Conservation (phyloP, 2,329 filamentous ascomycete species). For the Botrytis pseudocinerea region DNA sequence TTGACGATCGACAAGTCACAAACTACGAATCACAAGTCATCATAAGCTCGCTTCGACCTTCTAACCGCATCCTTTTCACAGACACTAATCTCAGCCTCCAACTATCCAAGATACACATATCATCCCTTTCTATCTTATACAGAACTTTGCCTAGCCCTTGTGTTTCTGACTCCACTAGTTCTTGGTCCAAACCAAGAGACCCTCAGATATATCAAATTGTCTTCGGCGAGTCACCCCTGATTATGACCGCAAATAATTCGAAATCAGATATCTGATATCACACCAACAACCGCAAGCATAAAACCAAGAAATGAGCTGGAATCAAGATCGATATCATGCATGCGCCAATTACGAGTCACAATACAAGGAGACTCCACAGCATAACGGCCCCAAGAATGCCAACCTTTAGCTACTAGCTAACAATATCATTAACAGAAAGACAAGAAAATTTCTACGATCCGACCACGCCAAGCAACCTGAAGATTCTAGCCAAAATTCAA, state of each 20-base stretch:
- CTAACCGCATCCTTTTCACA: neutral
- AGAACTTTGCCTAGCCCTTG: neutral
- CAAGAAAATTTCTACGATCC: neutral
- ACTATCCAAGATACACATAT: neutral
- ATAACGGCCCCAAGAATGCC: neutral
- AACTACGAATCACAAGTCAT: neutral
- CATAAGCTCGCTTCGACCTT: neutral
- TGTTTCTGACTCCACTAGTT: neutral
- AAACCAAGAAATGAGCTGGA: neutral
- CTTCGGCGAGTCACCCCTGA: neutral
- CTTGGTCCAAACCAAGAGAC: neutral
- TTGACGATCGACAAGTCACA: neutral
- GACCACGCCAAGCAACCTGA: neutral
- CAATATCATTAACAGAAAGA: neutral
- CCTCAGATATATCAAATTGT: neutral
- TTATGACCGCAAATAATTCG: neutral
- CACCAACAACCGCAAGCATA: neutral
- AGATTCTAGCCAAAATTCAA: rapidly evolving
- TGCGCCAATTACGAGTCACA: neutral
- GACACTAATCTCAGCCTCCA: too few relatives aligned
- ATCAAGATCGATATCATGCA: neutral
- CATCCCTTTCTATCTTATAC: neutral
- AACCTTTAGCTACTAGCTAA: neutral
- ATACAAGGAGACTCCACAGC: neutral
- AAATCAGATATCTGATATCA: neutral